Evolutionary conservation across 371 early-diverging fungal species (phyloP).

Genomic region (Circinella umbellata): DNA sequence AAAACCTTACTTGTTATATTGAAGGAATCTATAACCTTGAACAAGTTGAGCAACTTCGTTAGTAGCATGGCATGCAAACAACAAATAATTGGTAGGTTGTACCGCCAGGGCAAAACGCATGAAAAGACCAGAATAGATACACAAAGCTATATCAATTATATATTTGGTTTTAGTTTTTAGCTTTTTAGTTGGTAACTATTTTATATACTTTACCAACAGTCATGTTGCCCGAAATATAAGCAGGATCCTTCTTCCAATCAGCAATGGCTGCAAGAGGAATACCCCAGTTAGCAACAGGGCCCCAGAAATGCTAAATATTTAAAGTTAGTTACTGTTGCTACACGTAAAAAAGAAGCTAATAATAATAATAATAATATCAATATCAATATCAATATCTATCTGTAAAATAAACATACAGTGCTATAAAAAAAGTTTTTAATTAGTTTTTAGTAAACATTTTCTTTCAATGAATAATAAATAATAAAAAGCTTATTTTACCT

Average conservation of each 20-base stretch:
- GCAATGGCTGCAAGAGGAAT: constrained; percentile 95
- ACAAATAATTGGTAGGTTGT: constrained; percentile 86
- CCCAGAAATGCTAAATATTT: constrained; percentile 83
- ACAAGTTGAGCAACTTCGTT: constrained; percentile 88
- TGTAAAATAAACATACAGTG: constrained; percentile 36
- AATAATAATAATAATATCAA: too few relatives aligned
- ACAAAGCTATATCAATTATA: constrained; percentile 49
- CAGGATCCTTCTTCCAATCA: constrained; percentile 91
- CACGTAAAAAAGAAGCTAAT: too few relatives aligned
- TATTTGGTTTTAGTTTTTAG: too few relatives aligned
- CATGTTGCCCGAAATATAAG: constrained; percentile 95
- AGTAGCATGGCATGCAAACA: constrained; percentile 92
- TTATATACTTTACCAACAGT: constrained; percentile 64
- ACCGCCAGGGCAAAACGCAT: constrained; percentile 97
- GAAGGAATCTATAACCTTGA: constrained; percentile 85
- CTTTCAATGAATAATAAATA: too few relatives aligned
- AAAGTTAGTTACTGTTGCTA: too few relatives aligned
- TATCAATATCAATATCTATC: too few relatives aligned
- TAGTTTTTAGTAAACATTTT: too few relatives aligned
- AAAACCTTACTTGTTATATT: constrained; percentile 66
- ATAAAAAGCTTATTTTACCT: constrained; percentile 36
- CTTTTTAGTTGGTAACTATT: too few relatives aligned
- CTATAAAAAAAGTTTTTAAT: constrained; percentile 20
- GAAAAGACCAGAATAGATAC: constrained; percentile 88
- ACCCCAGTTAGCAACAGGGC: constrained; percentile 97